Evolutionary conservation across 2,329 filamentous ascomycete species (phyloP), one percentile per base, ranked within the genome.

Genomic region (Plenodomus tracheiphilus): DNA sequence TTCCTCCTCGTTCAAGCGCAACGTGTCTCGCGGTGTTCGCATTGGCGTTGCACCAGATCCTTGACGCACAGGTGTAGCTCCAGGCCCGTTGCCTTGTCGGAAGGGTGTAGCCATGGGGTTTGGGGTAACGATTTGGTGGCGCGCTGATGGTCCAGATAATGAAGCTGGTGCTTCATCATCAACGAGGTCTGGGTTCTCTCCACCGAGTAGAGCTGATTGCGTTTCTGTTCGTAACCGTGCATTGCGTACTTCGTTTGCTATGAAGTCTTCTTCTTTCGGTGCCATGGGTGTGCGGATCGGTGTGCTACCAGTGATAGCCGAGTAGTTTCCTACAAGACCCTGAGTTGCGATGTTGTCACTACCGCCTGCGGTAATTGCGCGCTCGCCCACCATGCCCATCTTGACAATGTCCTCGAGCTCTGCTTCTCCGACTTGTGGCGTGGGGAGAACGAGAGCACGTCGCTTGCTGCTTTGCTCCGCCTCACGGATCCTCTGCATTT

Each of bases 361-460:
- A 44, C 85, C 85, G 38, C 84, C 83, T 4, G 89, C 90, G 69
- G 89, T 79, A 64, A 86, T 91, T 37, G 94, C 94, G 43, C 87
- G 86, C 66, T 97, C 91, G 32, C 93, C 94, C 51, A 91, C 84
- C 82, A 96, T 89, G 38, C 94, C 93, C 91, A 97, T 96, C 78
- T 99, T 99, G 57, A 99, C 91, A 65, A 99, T 97, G 59, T 97
- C 92, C 68, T 99, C 94, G 50, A 99, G 79, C 74, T 99, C 94
- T 37, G 85, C 82, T 66, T 99, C 94, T 71, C 89, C 87, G 62
- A 99, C 91, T 74, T 99, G 94, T 8, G 94, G 94, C 19, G 89
- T 79, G 8, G 94, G 94, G 20, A 99, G 78, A 39, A 87, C 85
- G n/a, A 99, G 79, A 6, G 87, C 77, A 49, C 91, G 84, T 49